Base-by-base conservation (phyloP, 345 rosid genomes). In the Schrenkiella parvula region DNA sequence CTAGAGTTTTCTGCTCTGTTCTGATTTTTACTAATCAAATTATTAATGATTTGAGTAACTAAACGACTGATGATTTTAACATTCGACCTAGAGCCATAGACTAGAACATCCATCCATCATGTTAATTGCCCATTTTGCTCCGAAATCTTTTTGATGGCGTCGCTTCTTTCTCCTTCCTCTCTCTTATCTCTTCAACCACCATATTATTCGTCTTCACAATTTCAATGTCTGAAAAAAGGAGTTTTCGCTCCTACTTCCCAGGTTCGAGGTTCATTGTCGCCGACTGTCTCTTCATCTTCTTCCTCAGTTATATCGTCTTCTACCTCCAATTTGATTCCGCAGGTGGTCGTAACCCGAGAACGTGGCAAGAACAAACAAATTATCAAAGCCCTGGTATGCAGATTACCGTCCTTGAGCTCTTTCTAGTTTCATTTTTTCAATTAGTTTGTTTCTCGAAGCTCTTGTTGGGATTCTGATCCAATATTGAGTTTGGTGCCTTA, bases 311-410 rank as follows among this genome's bases (percentile, higher is more conserved):
- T 71, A 9, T 64, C 62, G 67, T 37, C 74, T 43, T 29, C 81
- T n/a, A 4, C 64, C 68, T 64, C 85, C 60, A 47, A 34, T 51
- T 71, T 77, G 41, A 79, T 66, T 64, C 91, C 93, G 12, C 75
- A 82, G 65, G 98, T 91, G 39, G 90, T 93, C 9, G 96, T 93
- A 71, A 91, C 98, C 64, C 86, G 98, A 76, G 98, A 93, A 78
- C 86, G 83, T 34, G 98, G 97, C 84, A 93, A 89, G 70, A 93
- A 93, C 80, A 81, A 80, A 55, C 89, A 89, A 87, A 90, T 93
- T 64, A 78, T 93, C 52, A 60, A 74, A 32, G 91, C 95, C 50
- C 83, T 91, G 91, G 98, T 93, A 25, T 43, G 18, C 52, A 5
- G 4, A 7, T 31, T 31, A 31, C 34, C 7, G 6, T 28, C 5